These are phyloP conservation scores for Heliosperma pusillum DNA, from an alignment of 148 eudicot species.

Conservation along the genomic window DNA sequence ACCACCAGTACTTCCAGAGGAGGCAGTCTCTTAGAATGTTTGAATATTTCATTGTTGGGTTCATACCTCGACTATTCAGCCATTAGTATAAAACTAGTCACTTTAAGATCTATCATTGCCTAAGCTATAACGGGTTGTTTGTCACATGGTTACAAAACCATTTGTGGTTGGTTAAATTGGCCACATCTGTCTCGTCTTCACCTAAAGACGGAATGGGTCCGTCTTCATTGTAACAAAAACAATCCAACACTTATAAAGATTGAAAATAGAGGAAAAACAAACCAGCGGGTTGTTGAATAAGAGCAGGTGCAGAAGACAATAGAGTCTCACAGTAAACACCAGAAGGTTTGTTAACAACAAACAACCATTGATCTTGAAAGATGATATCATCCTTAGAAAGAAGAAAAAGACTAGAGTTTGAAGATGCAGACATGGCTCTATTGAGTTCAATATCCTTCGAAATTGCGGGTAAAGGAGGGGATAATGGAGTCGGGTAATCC, in stretches of 20 bases:
- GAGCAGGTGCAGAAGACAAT: constrained; percentile 48
- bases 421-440: constrained; percentile 86
- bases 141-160: too few relatives aligned
- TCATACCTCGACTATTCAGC: too few relatives aligned
- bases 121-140: too few relatives aligned
- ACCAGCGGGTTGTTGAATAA: constrained; percentile 34
- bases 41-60: too few relatives aligned
- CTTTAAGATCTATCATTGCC: too few relatives aligned
- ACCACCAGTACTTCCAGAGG: too few relatives aligned
- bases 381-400: constrained; percentile 50
- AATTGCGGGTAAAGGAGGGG: constrained; percentile 66
- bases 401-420: constrained; percentile 56
- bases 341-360: constrained; percentile 76
- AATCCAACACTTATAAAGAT: not conserved
- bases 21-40: too few relatives aligned
- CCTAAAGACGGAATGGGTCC: too few relatives aligned
- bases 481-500: constrained; percentile 70
- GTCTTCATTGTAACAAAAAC: too few relatives aligned
- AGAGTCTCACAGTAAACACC: constrained; percentile 83
- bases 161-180: too few relatives aligned
- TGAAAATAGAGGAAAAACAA: constrained; percentile 20
- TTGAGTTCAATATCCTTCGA: constrained; percentile 78
- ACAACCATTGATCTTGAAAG: constrained; percentile 78
- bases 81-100: too few relatives aligned
- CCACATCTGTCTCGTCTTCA: too few relatives aligned